Base-by-base conservation (phyloP, 192 early-diverging fungal genomes). In the Entomortierella beljakovae region DNA sequence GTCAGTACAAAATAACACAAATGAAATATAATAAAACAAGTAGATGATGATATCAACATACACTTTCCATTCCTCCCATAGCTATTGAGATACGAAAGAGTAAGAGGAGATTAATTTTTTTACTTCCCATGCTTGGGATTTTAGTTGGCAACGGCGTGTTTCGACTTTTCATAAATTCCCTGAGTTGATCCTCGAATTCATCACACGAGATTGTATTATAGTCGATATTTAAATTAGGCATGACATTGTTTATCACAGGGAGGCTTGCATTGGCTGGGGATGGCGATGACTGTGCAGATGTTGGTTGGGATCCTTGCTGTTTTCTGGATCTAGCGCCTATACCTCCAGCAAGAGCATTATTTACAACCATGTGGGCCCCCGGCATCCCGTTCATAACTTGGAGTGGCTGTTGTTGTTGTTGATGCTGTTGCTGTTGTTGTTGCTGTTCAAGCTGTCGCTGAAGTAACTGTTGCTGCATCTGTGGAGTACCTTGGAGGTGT, bases 51-150 rank as follows among this genome's bases (percentile, higher is more conserved):
- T 31, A n/a, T 9, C 34, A 1, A 70, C 75, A 60, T 65, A 79
- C 75, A 57, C 75, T 79, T 49, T 79, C 75, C 75, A 79, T 79
- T 23, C 75, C 75, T 11, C 75, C 75, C 75, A 79, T 79, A 11
- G 75, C 42, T 68, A 79, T 79, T 0, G 75, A 69, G 22, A 79
- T 61, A 6, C 75, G 66, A 61, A 79, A 79, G 20, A 79, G 22
- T 26, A 79, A 61, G 10, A 79, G 43, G 0, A 79, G 48, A n/a
- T 79, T 79, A 46, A 79, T 79, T 51, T 79, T 79, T 42, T 79
- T 79, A 57, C 75, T 79, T 0, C 75, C 68, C 75, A 79, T 79
- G 57, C 75, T 79, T 23, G 75, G 75, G 18, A 79, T 70, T 51
- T 79, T 79, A 15, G 75, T 70, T 16, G 75, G 75, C 35, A 79